Evolutionary conservation across 345 rosid species (phyloP).

Genomic region (Dovyalis caffra): DNA sequence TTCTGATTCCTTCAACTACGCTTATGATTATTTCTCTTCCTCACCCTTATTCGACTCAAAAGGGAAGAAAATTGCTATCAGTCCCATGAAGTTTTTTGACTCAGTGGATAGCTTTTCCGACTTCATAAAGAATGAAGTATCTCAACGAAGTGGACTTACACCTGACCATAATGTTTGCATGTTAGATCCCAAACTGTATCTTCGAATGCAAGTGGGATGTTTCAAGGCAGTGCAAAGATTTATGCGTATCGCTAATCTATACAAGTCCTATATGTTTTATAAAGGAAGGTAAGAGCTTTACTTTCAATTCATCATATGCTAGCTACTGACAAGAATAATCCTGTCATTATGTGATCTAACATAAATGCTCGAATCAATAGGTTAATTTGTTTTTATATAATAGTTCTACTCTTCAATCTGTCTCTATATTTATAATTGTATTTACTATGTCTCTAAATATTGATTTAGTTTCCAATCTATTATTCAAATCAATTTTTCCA

Average conservation of each 20-base stretch:
- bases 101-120: slow-evolving; percentile 16
- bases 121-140: slow-evolving; percentile 7
- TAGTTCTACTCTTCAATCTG: too few species aligned
- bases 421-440: too few species aligned
- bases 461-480: too few species aligned
- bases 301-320: neutral
- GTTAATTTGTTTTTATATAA: too few species aligned
- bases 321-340: neutral
- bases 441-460: too few species aligned
- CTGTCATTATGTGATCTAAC: too few species aligned
- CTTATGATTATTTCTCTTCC: slow-evolving; percentile 17
- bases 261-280: slow-evolving; percentile 14
- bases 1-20: neutral
- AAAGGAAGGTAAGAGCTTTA: slow-evolving; percentile 17
- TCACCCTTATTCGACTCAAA: slow-evolving; percentile 10
- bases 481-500: too few species aligned
- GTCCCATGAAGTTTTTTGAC: slow-evolving; percentile 14
- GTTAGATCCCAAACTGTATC: neutral
- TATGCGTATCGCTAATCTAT: slow-evolving; percentile 8
- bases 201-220: slow-evolving; percentile 7
- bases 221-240: neutral
- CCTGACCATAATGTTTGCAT: neutral
- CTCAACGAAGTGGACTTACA: neutral
- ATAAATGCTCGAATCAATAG: too few species aligned
- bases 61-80: slow-evolving; percentile 12